Evolutionary conservation across 495 filamentous ascomycete genomes (phyloP), one percentile per base, ranked within the genome.

Genomic region (Aspergillus avenaceus): DNA sequence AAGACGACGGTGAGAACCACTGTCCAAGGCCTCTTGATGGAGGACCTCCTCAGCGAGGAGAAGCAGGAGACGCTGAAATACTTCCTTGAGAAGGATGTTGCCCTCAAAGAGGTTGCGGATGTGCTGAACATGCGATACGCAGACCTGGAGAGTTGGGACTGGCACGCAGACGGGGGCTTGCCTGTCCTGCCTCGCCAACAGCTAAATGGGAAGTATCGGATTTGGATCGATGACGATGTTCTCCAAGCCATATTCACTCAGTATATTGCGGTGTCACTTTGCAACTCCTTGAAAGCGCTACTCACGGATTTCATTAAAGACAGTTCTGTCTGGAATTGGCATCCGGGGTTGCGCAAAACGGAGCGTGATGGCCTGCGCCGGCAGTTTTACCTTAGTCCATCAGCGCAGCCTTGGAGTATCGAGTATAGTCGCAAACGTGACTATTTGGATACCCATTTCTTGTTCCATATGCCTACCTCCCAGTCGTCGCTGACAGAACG

Each of bases 171-270:
- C 0, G 66, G 71, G 5, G 68, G 66, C 1, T 59, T 84, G 5
- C 63, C 69, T 0, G 60, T 84, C 4, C 51, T 65, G 12, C 75
- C 79, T 47, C 66, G 77, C 12, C 71, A 79, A 21, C 71, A 80
- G 42, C 56, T 83, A 5, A 81, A 77, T 47, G 78, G 80, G 3
- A 66, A 70, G 36, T 79, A 77, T 43, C 69, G 71, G 24, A 65
- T 84, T 18, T 75, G 72, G 58, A 81, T 83, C 72, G 76, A 84
- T 28, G 79, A 83, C 41, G 82, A 84, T 36, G 64, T 84, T 4
- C 61, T 84, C 5, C 77, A 83, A 55, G 78, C 81, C 2, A 74
- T 85, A n/a, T 80, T 85, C 47, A 63, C 82, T 5, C 76, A 84
- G 42, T 80, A 75, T 51, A 75, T 85, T 50, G 81, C 80, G 12